Evolutionary conservation across 805 yeast genomes (phyloP).

Genomic region (Komagataella pseudopastoris): DNA sequence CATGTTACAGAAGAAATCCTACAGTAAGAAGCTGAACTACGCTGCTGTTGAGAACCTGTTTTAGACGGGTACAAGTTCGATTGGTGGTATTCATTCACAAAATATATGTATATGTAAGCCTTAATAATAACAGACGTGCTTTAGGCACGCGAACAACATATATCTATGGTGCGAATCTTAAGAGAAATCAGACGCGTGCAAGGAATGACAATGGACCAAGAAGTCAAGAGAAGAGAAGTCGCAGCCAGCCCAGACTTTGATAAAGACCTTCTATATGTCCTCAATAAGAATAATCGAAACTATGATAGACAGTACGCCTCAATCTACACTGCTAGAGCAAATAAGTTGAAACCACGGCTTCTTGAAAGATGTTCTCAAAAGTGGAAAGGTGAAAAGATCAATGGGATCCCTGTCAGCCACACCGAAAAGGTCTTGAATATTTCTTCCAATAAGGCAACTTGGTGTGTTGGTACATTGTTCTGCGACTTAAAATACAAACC

Average conservation of each 20-base stretch:
- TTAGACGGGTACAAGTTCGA: slow-evolving; percentile 4
- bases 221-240: not conserved
- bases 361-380: slow-evolving; percentile 25
- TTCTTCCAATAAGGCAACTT: slow-evolving; percentile 44
- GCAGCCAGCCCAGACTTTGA: not conserved
- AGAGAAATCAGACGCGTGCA: not conserved
- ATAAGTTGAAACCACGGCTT: slow-evolving; percentile 30
- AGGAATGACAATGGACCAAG: not conserved
- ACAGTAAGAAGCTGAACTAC: slow-evolving; percentile 86
- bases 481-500: slow-evolving; percentile 79
- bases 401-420: slow-evolving; percentile 14
- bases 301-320: slow-evolving; percentile 46
- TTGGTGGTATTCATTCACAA: not conserved
- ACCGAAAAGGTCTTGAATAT: slow-evolving; percentile 49
- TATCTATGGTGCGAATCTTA: not conserved
- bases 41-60: slow-evolving; percentile 53
- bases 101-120: too few species aligned
- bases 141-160: not conserved
- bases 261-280: not conserved
- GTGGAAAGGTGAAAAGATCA: slow-evolving; percentile 28
- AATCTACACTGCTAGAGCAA: slow-evolving; percentile 40
- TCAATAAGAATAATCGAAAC: slow-evolving; percentile 14
- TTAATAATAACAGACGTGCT: too few species aligned
- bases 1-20: slow-evolving; percentile 62
- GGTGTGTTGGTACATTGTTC: slow-evolving; percentile 81